phyloP scores from a whole-genome alignment of 306 rosid genomes.

The Begonia fuchsioides region DNA sequence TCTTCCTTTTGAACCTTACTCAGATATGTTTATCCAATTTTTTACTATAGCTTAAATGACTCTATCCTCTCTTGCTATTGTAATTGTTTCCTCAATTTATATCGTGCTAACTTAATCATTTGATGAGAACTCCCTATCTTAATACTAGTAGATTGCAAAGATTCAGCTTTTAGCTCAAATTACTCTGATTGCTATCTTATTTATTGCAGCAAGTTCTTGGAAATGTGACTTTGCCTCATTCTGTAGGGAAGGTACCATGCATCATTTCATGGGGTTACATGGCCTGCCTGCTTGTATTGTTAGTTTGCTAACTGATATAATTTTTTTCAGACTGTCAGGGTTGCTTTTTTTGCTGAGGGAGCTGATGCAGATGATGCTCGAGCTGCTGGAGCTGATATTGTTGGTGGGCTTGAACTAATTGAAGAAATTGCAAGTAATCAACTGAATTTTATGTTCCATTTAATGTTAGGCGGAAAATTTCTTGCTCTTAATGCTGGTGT shows the following conservation, averaged over 20 bases:
- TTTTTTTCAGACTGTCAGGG: slow-evolving; percentile 64
- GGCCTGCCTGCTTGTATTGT: slow-evolving; percentile 10
- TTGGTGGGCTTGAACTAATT: slow-evolving; percentile 90
- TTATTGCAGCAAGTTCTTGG: slow-evolving; percentile 89
- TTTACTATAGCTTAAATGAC: too few relatives aligned
- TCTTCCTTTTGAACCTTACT: too few relatives aligned
- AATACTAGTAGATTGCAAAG: too few relatives aligned
- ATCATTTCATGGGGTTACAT: neutral
- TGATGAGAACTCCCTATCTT: too few relatives aligned
- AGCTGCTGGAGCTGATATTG: slow-evolving; percentile 97
- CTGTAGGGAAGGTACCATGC: slow-evolving; percentile 69
- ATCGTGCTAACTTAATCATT: too few relatives aligned
- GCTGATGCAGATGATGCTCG: slow-evolving; percentile 94
- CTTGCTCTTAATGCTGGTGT: neutral
- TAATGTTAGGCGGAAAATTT: neutral
- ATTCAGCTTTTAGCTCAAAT: neutral
- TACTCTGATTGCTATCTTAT: slow-evolving; percentile 5
- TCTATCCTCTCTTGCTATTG: too few relatives aligned
- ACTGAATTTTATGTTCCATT: neutral
- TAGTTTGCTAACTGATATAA: slow-evolving; percentile 20
- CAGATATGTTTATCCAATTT: too few relatives aligned
- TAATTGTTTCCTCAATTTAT: too few relatives aligned
- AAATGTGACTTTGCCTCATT: slow-evolving; percentile 80
- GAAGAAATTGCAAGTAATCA: slow-evolving; percentile 69
- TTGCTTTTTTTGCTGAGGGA: slow-evolving; percentile 98